phyloP scores from a whole-genome alignment of 805 yeast genomes.

The Ogataea saltuana region DNA sequence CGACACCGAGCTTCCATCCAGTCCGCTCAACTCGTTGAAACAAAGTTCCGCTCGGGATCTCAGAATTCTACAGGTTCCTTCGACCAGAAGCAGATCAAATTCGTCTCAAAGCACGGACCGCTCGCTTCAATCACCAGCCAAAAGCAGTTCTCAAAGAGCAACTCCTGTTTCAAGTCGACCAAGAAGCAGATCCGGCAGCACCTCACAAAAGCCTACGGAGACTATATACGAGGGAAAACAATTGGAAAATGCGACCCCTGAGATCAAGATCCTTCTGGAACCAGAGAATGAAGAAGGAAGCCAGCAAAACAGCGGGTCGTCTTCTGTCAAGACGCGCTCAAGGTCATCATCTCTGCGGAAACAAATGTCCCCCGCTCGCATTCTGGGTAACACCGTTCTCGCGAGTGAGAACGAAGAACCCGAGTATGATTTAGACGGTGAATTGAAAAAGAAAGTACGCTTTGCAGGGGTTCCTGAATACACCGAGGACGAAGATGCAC shows the following conservation, averaged over 20 bases:
- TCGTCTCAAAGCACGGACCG: slow-evolving; percentile 23
- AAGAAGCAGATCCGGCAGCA: slow-evolving; percentile 31
- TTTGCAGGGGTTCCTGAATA: slow-evolving; percentile 55
- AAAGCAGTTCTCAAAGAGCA: slow-evolving; percentile 12
- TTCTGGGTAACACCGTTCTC: slow-evolving; percentile 28
- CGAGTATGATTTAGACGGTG: slow-evolving; percentile 20
- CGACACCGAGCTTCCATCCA: slow-evolving; percentile 25
- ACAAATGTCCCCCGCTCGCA: slow-evolving; percentile 6
- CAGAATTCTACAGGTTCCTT: slow-evolving; percentile 16
- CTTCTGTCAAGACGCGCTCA: slow-evolving; percentile 20
- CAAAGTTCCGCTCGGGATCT: slow-evolving; percentile 23
- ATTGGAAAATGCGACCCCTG: neutral
- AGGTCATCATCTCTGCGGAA: slow-evolving; percentile 25
- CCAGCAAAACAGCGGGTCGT: slow-evolving; percentile 9
- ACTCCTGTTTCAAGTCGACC: slow-evolving; percentile 17
- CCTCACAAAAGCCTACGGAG: slow-evolving; percentile 25
- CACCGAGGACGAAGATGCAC: slow-evolving; percentile 55
- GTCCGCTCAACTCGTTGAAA: slow-evolving; percentile 35
- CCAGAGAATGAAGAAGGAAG: slow-evolving; percentile 1
- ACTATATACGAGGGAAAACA: slow-evolving; percentile 11
- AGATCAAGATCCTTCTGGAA: neutral
- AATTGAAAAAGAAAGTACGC: slow-evolving; percentile 44
- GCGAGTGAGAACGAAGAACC: slow-evolving; percentile 20
- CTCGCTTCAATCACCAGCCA: slow-evolving; percentile 5
- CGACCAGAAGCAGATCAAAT: slow-evolving; percentile 31